Evolutionary conservation across 345 rosid genomes (phyloP), one percentile per base, ranked within the genome.

Genomic region (Brassica incana): DNA sequence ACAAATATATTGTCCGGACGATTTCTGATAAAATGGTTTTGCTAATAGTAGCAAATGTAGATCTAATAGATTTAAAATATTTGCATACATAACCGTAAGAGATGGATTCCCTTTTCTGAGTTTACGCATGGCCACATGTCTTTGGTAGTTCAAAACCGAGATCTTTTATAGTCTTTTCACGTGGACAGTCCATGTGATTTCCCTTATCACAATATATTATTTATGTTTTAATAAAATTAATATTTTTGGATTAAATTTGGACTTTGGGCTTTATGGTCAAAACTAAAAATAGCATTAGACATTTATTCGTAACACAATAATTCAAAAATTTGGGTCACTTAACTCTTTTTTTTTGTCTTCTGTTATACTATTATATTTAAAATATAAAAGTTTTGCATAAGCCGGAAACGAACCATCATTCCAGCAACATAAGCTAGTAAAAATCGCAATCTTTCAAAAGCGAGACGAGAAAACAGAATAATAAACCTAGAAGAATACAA

Each of bases 101-200:
- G 58, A 52, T 71, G 67, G 60, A 38, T 65, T 78, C 14, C 45
- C 60, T 35, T 65, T 54, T 30, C 25, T 56, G 12, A 52, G 63
- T 65, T 72, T 65, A 18, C 36, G 25, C 61, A 72, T 78, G 81
- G 36, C 5, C 45, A 65, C 72, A 65, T 65, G 50, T 78, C 20
- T 52, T n/a, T 52, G 58, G 8, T n/a, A 52, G 18, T n/a, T n/a
- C 58, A n/a, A 52, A 52, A 52, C 58, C 58, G 8, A n/a, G 58
- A 52, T 52, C 58, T 52, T 52, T 52, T 52, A n/a, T 52, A 5
- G 56, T 48, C 16, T 48, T 48, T 48, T 14, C 56, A 48, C 56
- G 56, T 48, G 16, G 58, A 52, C 8, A 52, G 18, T 48, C 56
- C 56, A 48, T 48, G 56, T 48, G 56, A 48, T 48, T 12, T 12